Evolutionary conservation across 192 early-diverging fungal genomes (phyloP).

Genomic region (Allomyces arbusculus): DNA sequence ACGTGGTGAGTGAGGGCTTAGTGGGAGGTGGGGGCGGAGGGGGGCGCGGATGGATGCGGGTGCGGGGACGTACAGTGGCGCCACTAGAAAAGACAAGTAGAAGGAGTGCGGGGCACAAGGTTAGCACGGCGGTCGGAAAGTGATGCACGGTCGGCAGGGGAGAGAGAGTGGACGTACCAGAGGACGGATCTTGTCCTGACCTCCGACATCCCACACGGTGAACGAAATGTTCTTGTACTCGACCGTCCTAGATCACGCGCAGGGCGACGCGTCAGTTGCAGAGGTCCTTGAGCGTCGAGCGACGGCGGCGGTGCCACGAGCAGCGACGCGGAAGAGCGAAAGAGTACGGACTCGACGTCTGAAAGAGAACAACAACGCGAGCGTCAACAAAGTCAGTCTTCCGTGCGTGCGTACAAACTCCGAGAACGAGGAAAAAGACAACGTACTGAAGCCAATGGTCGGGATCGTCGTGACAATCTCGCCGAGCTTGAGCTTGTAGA

Average conservation of each 20-base stretch:
- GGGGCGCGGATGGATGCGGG: no score
- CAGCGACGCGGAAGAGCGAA: no score
- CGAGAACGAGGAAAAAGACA: background rate
- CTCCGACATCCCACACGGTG: constrained; percentile 97
- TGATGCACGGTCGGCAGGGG: no score
- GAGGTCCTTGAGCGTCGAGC: no score
- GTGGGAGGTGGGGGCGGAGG: background rate
- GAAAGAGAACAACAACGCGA: no score
- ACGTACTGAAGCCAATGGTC: constrained; percentile 60
- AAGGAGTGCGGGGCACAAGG: no score
- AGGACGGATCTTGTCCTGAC: constrained; percentile 95
- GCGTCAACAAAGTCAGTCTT: no score
- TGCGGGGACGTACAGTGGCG: background rate
- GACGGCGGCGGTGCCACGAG: no score
- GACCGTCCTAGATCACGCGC: constrained; percentile 32
- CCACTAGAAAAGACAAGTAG: background rate
- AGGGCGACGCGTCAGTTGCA: no score
- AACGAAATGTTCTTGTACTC: constrained; percentile 97
- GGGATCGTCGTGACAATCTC: constrained; percentile 98
- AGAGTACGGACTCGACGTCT: no score
- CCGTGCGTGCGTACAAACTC: no score
- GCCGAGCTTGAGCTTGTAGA: constrained; percentile 96
- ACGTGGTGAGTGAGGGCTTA: background rate
- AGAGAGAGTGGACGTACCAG: constrained; percentile 13
- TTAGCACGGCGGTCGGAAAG: no score